Percentiles rank a stretch among this genome's conserved stretches.
These are phyloP conservation scores for Tilletia indica DNA, from an alignment of 1,284 basidiomycete species.

Conservation along the genomic window DNA sequence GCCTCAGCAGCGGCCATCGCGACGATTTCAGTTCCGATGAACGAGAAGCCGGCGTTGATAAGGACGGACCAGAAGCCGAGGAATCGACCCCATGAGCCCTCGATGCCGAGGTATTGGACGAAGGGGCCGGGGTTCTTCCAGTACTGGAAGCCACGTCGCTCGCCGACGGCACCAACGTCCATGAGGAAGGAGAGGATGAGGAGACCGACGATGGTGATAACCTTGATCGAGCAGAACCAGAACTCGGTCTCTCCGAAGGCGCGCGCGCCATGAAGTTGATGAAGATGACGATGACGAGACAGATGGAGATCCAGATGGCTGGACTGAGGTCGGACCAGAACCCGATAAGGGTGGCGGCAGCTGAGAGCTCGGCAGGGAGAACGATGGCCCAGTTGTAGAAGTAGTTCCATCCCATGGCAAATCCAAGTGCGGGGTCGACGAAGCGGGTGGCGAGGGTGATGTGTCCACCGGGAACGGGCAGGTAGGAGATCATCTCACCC, in stretches of 20 bases:
- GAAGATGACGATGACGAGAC: slow-evolving; percentile 68
- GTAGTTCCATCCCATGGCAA: slow-evolving; percentile 67
- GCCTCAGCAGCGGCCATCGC: slow-evolving; percentile 75
- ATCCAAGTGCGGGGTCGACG: slow-evolving; percentile 72
- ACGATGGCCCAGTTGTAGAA: slow-evolving; percentile 57
- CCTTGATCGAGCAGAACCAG: slow-evolving; percentile 57
- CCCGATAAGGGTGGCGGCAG: slow-evolving; percentile 73
- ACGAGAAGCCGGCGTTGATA: slow-evolving; percentile 73
- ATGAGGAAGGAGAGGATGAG: slow-evolving; percentile 50
- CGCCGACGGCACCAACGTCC: slow-evolving; percentile 44
- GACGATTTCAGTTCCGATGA: slow-evolving; percentile 78
- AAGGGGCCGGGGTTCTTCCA: slow-evolving; percentile 58
- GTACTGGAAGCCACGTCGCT: slow-evolving; percentile 45
- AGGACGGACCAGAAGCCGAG: slow-evolving; percentile 55
- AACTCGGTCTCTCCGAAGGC: slow-evolving; percentile 57
- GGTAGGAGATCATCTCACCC: slow-evolving; percentile 61
- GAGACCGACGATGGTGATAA: slow-evolving; percentile 49
- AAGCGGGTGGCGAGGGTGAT: slow-evolving; percentile 76
- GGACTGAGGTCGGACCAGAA: slow-evolving; percentile 69
- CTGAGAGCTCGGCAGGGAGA: slow-evolving; percentile 74
- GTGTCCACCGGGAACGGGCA: slow-evolving; percentile 68
- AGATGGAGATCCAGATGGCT: slow-evolving; percentile 74
- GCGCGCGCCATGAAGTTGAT: slow-evolving; percentile 69
- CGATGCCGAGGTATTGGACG: slow-evolving; percentile 46
- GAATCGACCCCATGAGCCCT: slow-evolving; percentile 65